Evolutionary conservation across 139 green algal genomes (phyloP).

Genomic region (Pleodorina starrii): DNA sequence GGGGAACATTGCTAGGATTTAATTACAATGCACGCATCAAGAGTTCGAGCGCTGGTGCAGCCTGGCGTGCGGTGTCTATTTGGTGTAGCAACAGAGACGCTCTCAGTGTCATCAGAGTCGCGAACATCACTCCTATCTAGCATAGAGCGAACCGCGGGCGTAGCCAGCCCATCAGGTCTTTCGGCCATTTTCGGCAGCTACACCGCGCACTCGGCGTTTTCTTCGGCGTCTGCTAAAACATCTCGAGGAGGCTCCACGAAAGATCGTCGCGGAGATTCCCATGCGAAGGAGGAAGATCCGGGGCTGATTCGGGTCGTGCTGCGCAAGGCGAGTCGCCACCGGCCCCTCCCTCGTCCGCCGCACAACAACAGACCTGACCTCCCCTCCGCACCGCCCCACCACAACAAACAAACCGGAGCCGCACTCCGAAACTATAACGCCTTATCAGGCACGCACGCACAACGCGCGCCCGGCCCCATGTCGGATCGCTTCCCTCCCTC

Average conservation of each 20-base stretch:
- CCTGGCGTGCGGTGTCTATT: not conserved
- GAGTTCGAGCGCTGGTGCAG: not conserved
- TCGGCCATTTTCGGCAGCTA: not conserved
- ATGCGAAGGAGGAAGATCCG: not conserved
- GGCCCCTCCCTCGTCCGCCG: not conserved
- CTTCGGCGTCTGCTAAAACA: not conserved
- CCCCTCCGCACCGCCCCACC: no score
- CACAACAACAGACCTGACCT: not conserved
- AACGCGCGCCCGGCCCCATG: not conserved
- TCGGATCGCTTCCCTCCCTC: no score
- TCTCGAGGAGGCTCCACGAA: not conserved
- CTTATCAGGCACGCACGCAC: not conserved
- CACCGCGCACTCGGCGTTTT: not conserved
- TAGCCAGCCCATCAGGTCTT: not conserved
- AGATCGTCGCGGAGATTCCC: not conserved
- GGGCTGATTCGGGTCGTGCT: not conserved
- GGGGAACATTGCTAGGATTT: no score
- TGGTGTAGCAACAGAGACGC: not conserved
- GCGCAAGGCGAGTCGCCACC: constrained; percentile 6
- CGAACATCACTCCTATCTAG: not conserved
- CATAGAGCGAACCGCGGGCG: not conserved
- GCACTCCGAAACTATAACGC: not conserved
- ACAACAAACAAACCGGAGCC: not conserved
- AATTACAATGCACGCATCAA: not conserved
- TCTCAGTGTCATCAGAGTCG: not conserved